Base-by-base conservation (phyloP, 2,329 filamentous ascomycete species). In the Botryosphaeria dothidea region DNA sequence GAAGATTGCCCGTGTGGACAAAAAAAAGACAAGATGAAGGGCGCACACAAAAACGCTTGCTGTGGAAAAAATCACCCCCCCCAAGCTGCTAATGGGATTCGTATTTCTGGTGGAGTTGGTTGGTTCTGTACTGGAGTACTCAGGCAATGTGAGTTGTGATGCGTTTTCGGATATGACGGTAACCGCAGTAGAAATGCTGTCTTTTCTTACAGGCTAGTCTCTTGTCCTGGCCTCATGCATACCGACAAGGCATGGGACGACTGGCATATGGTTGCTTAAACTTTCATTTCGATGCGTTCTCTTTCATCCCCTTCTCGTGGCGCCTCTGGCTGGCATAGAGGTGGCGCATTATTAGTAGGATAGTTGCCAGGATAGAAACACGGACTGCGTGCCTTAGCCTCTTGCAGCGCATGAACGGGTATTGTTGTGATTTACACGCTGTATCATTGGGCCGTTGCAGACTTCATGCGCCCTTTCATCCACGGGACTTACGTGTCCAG, bases 301-400 rank as follows among this genome's bases (percentile, higher is more conserved):
- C 51, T 25, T 34, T 25, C n/a, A 11, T 41, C n/a, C 41, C 29
- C 27, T 23, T 60, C 41, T 25, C 27, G 56, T 29, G 56, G 41
- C 56, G 38, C 56, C 56, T 60, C 56, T 60, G 41, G 41, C 56
- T 31, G 56, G 56, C n/a, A 60, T 60, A 60, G 56, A 45, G 56
- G 56, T 45, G 56, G 36, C 56, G 38, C 41, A 43, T 57, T 25
- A 43, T 43, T 25, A 57, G 41, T 60, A 60, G 56, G 56, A 60
- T 60, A 43, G 56, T 60, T 46, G 56, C 56, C 56, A 60, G 56
- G 56, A 60, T 60, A 60, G 56, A 60, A 60, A 60, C 56, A 46
- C 41, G 38, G 56, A 60, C n/a, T 46, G 41, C 38, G 41, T 46
- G 56, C 25, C 56, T 60, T 60, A 41, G 56, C 56, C 21, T 60